Evolutionary conservation across 768 basidiomycete species (phyloP), one percentile per base, ranked within the genome.

Genomic region (Boletus rubescentipes): DNA sequence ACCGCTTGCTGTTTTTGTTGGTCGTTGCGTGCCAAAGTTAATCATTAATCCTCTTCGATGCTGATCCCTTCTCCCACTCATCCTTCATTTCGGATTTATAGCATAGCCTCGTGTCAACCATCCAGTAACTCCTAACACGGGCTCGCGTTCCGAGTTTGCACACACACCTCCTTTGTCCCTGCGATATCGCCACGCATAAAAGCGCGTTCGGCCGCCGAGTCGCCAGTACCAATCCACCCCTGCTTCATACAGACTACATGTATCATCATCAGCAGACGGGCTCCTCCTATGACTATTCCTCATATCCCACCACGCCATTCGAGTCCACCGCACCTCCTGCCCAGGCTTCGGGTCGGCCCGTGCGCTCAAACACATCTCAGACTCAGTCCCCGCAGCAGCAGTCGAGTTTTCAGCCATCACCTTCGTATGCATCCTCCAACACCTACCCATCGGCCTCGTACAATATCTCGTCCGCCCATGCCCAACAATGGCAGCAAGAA

Each of bases 271-370:
- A 78, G 48, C 76, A 74, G 18, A 73, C 73, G 32, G 66, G 71
- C 35, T 73, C 73, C 51, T 61, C 73, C 53, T 86, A 87, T 65
- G 80, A 79, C 58, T 84, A 83, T 65, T 44, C 77, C 30, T 67
- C 75, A 51, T 79, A 81, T 54, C 69, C 65, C 26, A 60, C 64
- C 29, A 54, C 70, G 9, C 58, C 70, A 5, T 70, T 60, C 44
- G 67, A 66, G 40, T 55, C 55, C 10, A 43, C 61, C 6, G 63
- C 63, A 43, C 65, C 66, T 53, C 54, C 63, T 51, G 49, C 68
- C 59, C 73, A 64, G 52, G 55, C 62, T n/a, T 59, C 66, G 57
- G 65, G 59, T 53, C 76, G 65, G 26, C 18, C 59, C 37, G 62
- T 60, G 53, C 68, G 63, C 55, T 58, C 70, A 32, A 59, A 57